A percentile compares a stretch with the other conserved stretches of the same genome.
These are phyloP conservation scores for Alternaria arborescens DNA, from an alignment of 2,329 filamentous ascomycete genomes.

Conservation along the genomic window DNA sequence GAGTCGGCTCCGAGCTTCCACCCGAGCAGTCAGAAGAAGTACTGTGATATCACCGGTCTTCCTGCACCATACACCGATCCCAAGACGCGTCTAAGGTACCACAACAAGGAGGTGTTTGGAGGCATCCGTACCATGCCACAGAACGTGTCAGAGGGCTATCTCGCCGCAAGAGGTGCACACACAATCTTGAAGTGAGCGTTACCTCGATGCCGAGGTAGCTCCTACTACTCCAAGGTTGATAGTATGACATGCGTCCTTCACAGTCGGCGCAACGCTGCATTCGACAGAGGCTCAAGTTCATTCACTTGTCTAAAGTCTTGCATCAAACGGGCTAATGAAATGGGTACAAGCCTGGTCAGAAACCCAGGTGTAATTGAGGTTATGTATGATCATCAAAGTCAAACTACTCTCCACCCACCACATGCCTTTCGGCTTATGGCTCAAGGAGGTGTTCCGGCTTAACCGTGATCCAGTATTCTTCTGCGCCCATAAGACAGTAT, in stretches of 20 bases:
- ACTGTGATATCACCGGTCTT: slow-evolving; percentile 95
- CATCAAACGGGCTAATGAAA: background rate
- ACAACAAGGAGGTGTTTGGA: slow-evolving; percentile 90
- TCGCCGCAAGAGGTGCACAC: slow-evolving; percentile 90
- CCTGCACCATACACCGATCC: slow-evolving; percentile 93
- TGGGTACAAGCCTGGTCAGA: background rate
- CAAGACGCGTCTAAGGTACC: slow-evolving; percentile 91
- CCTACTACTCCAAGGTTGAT: background rate
- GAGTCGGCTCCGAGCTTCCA: slow-evolving; percentile 89
- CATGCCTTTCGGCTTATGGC: slow-evolving; percentile 78
- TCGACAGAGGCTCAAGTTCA: background rate
- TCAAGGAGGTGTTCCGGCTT: slow-evolving; percentile 98
- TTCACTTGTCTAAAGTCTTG: background rate
- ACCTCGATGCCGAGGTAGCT: background rate
- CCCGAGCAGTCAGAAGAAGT: slow-evolving; percentile 80
- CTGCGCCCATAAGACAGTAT: slow-evolving; percentile 81
- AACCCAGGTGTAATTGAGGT: background rate
- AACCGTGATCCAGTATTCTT: slow-evolving; percentile 81
- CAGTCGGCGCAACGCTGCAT: background rate
- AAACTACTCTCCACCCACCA: slow-evolving; percentile 89
- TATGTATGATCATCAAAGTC: slow-evolving; percentile 93
- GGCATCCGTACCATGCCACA: slow-evolving; percentile 83
- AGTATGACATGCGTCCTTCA: background rate
- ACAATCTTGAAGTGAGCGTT: slow-evolving; percentile 81
- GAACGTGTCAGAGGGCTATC: slow-evolving; percentile 83